These are phyloP conservation scores for Ochetophila trinervis DNA, from an alignment of 306 rosid species.

Conservation along the genomic window DNA sequence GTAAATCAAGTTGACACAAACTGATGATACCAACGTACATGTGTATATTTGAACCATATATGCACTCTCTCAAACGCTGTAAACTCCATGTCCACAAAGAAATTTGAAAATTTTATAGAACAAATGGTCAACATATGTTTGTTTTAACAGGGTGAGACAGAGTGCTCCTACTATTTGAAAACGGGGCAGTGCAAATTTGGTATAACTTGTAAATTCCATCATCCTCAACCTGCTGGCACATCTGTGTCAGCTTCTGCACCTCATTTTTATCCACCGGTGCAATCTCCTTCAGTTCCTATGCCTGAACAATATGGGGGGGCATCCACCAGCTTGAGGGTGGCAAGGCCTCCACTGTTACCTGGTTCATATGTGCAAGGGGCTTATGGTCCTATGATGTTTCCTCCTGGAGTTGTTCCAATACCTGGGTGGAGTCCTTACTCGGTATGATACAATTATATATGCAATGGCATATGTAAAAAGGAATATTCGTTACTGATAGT, in stretches of 20 bases:
- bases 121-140: slow-evolving; percentile 9
- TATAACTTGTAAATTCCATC: slow-evolving; percentile 88
- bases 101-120: neutral
- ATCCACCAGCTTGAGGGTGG: slow-evolving; percentile 72
- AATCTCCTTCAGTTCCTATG: slow-evolving; percentile 69
- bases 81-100: too few species aligned
- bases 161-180: slow-evolving; percentile 98
- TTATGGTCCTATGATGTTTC: slow-evolving; percentile 73
- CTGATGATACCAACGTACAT: neutral
- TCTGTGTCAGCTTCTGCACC: slow-evolving; percentile 75
- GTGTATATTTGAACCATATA: neutral
- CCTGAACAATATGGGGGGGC: slow-evolving; percentile 72
- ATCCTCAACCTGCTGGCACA: slow-evolving; percentile 75
- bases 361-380: slow-evolving; percentile 88
- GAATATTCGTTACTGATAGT: neutral
- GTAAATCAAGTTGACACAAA: too few species aligned
- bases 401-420: slow-evolving; percentile 74
- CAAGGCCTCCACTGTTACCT: slow-evolving; percentile 67
- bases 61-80: neutral
- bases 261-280: slow-evolving; percentile 92
- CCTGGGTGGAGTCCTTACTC: slow-evolving; percentile 84
- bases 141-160: slow-evolving; percentile 71
- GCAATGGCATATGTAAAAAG: slow-evolving; percentile 8
- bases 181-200: slow-evolving; percentile 99
- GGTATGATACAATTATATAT: slow-evolving; percentile 40